Conservation (phyloP, 805 yeast species). For the Lachancea quebecensis region DNA sequence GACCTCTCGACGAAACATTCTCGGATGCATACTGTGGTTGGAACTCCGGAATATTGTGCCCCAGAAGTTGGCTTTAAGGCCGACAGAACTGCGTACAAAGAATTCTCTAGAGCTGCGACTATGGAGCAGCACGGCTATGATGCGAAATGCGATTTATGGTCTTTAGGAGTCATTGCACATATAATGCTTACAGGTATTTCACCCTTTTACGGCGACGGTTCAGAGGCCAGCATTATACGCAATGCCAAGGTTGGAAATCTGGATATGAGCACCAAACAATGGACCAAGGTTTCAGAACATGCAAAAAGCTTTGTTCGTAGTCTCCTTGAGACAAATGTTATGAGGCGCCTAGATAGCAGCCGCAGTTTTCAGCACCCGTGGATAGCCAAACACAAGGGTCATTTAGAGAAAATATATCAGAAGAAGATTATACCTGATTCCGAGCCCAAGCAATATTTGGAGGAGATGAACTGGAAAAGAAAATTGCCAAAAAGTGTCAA, state of each 20-base stretch:
- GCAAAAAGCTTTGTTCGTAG: slow-evolving; percentile 43
- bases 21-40: slow-evolving; percentile 46
- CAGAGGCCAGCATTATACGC: slow-evolving; percentile 35
- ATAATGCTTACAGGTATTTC: slow-evolving; percentile 58
- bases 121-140: slow-evolving; percentile 39
- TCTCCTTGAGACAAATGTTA: slow-evolving; percentile 36
- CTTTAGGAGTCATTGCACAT: slow-evolving; percentile 54
- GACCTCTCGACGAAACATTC: slow-evolving; percentile 23
- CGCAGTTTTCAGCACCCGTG: slow-evolving; percentile 42
- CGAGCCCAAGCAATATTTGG: neutral
- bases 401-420: slow-evolving; percentile 34
- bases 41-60: slow-evolving; percentile 66
- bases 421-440: slow-evolving; percentile 23
- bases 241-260: slow-evolving; percentile 39
- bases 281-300: slow-evolving; percentile 35
- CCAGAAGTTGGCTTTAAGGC: slow-evolving; percentile 55
- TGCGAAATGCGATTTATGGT: slow-evolving; percentile 61
- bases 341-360: slow-evolving; percentile 32
- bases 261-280: slow-evolving; percentile 34
- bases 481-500: slow-evolving; percentile 21
- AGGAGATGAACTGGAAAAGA: slow-evolving; percentile 18
- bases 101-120: slow-evolving; percentile 24
- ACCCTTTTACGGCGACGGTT: slow-evolving; percentile 49
- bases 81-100: slow-evolving; percentile 23
- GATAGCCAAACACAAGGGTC: slow-evolving; percentile 37